Evolutionary conservation across 164 flowering plant species (phyloP), one percentile per base, ranked within the genome.

Genomic region (Tetrastigma voinierianum): DNA sequence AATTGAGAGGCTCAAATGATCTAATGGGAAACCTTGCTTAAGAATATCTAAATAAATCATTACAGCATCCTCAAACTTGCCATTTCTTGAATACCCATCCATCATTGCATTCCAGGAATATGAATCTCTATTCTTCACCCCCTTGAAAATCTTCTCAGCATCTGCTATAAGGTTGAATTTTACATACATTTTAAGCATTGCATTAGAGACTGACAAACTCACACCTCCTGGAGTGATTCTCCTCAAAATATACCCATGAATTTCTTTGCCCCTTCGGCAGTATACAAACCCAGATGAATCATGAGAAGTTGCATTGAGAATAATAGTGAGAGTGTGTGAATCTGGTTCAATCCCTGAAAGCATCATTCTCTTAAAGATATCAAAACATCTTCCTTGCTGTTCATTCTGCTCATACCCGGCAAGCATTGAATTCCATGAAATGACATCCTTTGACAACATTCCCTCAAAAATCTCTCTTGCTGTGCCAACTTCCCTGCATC

Each of bases 91-190:
- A 72, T 70, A 70, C 18, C 72, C 79, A 67, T 75, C 82, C 79
- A 78, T 75, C 74, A 78, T 75, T 12, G 76, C 74, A 52, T 78
- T 78, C 74, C 81, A 78, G 10, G 78, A 69, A 56, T 69, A 78
- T 17, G 72, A 59, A 70, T 78, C 81, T 70, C 54, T 72, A 44
- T 56, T 61, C 14, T 40, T 52, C 65, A 78, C 49, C 10, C 51
- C 52, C 21, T 49, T 23, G 43, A 78, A 78, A 64, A 78, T 56
- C 32, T 61, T 75, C 65, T 78, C 68, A 5, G 82, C 70, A 63
- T 64, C 67, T 11, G 25, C 46, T 40, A 70, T 18, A 20, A 51
- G 56, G 40, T 43, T 59, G 68, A 59, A 55, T 67, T 71, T 80
- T 11, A 72, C 73, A 64, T 80, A 80, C 78, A 77, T 67, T 25